Evolutionary conservation across 768 basidiomycete species (phyloP).

Genomic region (Mycena polygramma): DNA sequence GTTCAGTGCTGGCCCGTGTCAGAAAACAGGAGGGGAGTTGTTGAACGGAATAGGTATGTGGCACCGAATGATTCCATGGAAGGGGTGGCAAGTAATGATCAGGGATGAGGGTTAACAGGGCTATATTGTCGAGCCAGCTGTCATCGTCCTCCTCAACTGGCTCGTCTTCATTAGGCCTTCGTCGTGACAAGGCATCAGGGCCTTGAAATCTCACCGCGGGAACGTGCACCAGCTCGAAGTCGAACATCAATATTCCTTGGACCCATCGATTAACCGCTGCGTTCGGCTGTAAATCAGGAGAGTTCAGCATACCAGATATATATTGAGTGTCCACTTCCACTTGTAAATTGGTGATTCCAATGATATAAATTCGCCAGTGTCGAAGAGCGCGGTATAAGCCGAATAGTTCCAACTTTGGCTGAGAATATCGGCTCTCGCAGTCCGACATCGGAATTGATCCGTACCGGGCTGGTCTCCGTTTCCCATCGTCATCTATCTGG

Average conservation of each 20-base stretch:
- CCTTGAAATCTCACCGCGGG: too few species aligned
- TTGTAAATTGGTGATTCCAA: too few species aligned
- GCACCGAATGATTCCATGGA: background rate
- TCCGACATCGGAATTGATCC: slow-evolving; percentile 52
- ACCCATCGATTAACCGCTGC: too few species aligned
- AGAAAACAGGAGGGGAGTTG: slow-evolving; percentile 9
- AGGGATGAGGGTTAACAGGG: background rate
- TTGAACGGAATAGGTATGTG: background rate
- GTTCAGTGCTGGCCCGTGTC: slow-evolving; percentile 6
- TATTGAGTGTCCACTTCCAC: too few species aligned
- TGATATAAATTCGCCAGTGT: too few species aligned
- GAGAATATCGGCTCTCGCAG: slow-evolving; percentile 49
- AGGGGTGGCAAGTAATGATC: background rate
- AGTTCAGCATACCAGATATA: too few species aligned
- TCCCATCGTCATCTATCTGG: slow-evolving; percentile 46
- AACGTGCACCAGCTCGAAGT: too few species aligned
- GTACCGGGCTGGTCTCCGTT: slow-evolving; percentile 44
- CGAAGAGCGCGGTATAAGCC: slow-evolving; percentile 41
- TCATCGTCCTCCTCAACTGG: slow-evolving; percentile 40
- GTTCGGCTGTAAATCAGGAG: too few species aligned
- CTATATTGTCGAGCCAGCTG: slow-evolving; percentile 27
- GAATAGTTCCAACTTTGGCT: slow-evolving; percentile 56
- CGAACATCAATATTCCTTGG: too few species aligned
- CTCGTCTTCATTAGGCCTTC: slow-evolving; percentile 12
- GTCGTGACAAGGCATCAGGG: too few species aligned